These are phyloP conservation scores for Tolypocladium cylindrosporum DNA, from an alignment of 2,329 filamentous ascomycete species.

Conservation along the genomic window DNA sequence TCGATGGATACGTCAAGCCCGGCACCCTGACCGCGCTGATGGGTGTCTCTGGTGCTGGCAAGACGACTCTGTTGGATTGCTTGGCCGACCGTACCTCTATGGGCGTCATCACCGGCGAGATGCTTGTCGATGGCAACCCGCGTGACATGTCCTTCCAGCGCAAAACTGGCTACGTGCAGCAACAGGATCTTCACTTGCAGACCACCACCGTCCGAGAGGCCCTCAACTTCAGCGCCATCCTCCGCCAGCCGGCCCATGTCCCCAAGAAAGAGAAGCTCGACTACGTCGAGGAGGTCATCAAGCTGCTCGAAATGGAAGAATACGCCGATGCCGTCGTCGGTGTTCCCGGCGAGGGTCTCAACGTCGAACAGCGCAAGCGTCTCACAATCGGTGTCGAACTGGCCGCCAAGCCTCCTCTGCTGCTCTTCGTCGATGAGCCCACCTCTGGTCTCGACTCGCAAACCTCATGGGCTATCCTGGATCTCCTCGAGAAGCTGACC, in stretches of 20 bases:
- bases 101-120: conserved; percentile 80
- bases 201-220: conserved; percentile 85
- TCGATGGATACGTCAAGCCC: conserved; percentile 90
- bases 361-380: conserved; percentile 61
- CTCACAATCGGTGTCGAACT: conserved; percentile 95
- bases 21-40: conserved; percentile 84
- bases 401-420: conserved; percentile 78
- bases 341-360: conserved; percentile 78
- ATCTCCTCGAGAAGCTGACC: conserved; percentile 80
- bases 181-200: conserved; percentile 80
- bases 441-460: conserved; percentile 90
- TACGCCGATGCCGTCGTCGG: conserved; percentile 88
- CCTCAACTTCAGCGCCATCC: conserved; percentile 72
- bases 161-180: conserved; percentile 86
- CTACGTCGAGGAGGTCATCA: conserved; percentile 86
- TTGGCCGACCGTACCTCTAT: conserved; percentile 79
- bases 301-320: conserved; percentile 78
- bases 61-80: conserved; percentile 82
- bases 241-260: conserved; percentile 72
- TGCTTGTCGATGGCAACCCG: conserved; percentile 55
- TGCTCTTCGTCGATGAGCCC: conserved; percentile 90
- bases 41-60: conserved; percentile 88
- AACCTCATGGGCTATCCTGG: conserved; percentile 85
- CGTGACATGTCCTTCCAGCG: conserved; percentile 79
- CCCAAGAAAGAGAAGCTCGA: conserved; percentile 67